Evolutionary conservation across 257 asterid species (phyloP), one percentile per base, ranked within the genome.

Genomic region (Solanum rostratum): DNA sequence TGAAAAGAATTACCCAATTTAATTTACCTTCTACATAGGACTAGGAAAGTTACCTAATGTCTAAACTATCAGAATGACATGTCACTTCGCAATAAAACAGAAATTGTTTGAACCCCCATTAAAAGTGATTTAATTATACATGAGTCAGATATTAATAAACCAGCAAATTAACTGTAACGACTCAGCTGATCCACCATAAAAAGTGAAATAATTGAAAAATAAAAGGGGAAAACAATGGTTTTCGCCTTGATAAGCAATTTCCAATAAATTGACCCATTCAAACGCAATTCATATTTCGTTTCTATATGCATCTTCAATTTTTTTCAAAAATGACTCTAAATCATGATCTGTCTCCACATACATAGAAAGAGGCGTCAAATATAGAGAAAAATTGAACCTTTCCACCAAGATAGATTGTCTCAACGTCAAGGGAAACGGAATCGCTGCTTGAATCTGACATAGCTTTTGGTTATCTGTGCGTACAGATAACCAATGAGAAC

Each of bases 321-420:
- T 22, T 62, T 62, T 62, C 39, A 24, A 24, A 62, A 11, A 55
- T 24, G 57, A 53, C 59, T 53, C n/a, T 2, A 52, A 53, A 53
- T 53, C n/a, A 15, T 57, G 29, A 20, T 57, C 27, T 9, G 11
- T n/a, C 65, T 57, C 65, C 11, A 57, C 1, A 68, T 3, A 24
- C n/a, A 27, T 8, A 41, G 5, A 46, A 8, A 5, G 13, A 45
- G 13, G 50, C 11, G 50, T 55, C 68, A 59, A n/a, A 59, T n/a
- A n/a, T 11, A 45, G 46, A 37, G 41, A n/a, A 74, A 11, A 63
- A 46, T 5, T 24, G 57, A 81, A 90, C 92, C 92, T 90, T 85
- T 82, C 92, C 92, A 73, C 92, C 92, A 46, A 88, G 90, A 80
- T 87, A 90, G 84, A 88, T 88, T 39, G 91, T 86, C 57, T 88